These are phyloP conservation scores for Carex cristatella DNA, from an alignment of 176 grass and related monocot species.

Conservation along the genomic window DNA sequence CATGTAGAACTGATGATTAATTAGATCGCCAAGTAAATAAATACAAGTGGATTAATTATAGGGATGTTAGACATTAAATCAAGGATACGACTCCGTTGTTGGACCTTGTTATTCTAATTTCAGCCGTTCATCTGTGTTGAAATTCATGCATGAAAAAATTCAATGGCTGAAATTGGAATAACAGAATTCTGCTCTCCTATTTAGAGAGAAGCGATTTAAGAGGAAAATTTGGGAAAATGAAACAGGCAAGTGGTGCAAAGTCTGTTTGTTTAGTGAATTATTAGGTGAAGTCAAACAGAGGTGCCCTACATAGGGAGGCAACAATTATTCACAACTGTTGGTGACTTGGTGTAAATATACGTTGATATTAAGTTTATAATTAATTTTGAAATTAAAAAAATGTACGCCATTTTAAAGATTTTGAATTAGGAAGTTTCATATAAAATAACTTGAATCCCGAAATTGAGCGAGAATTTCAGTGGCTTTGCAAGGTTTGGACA, in stretches of 20 bases:
- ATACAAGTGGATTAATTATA: background rate
- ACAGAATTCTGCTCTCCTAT: too few species aligned
- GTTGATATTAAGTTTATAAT: background rate
- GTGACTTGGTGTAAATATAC: background rate
- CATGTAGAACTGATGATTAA: constrained; percentile 40
- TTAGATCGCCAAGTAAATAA: background rate
- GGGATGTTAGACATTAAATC: background rate
- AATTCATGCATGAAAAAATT: too few species aligned
- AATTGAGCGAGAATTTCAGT: background rate
- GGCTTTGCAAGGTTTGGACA: background rate
- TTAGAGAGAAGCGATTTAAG: background rate
- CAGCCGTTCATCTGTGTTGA: too few species aligned
- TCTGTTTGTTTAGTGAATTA: background rate
- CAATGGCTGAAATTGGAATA: too few species aligned
- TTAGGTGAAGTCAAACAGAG: background rate
- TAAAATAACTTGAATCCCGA: background rate
- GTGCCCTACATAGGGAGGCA: background rate
- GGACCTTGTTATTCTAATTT: too few species aligned
- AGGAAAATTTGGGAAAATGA: background rate
- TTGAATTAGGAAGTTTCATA: background rate
- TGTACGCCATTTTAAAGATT: background rate
- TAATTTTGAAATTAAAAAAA: background rate
- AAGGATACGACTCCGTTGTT: too few species aligned
- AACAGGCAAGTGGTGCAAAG: background rate
- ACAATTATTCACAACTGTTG: background rate